These are phyloP conservation scores for Trametes sp. DNA, from an alignment of 1,284 basidiomycete species.

Conservation along the genomic window DNA sequence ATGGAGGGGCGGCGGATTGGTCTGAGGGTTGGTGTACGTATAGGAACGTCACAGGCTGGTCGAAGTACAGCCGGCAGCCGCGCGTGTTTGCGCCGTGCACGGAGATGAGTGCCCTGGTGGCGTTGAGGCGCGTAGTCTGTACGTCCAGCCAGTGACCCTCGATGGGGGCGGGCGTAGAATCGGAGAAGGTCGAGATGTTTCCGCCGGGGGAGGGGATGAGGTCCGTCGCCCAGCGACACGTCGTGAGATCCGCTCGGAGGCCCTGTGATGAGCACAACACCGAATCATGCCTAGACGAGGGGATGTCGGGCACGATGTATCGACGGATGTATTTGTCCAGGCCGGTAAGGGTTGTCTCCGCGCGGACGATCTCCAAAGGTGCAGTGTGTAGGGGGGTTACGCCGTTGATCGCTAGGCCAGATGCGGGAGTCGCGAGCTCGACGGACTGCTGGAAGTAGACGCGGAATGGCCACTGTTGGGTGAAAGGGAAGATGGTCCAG, in stretches of 20 bases:
- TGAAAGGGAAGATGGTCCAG: conserved; percentile 68
- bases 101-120: conserved; percentile 45
- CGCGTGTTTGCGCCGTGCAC: conserved; percentile 64
- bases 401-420: conserved; percentile 18
- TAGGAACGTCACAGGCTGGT: conserved; percentile 55
- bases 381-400: neutral
- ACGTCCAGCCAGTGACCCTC: conserved; percentile 40
- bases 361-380: conserved; percentile 28
- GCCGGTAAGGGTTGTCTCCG: conserved; percentile 55
- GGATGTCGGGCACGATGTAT: conserved; percentile 56
- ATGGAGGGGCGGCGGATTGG: neutral
- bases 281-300: conserved; percentile 52
- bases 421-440: conserved; percentile 43
- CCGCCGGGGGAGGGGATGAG: conserved; percentile 45
- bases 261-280: conserved; percentile 32
- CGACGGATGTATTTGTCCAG: conserved; percentile 52
- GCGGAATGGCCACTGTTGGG: conserved; percentile 64
- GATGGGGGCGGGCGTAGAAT: too few species aligned
- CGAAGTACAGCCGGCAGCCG: conserved; percentile 68
- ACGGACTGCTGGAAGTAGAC: conserved; percentile 72
- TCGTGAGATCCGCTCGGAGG: conserved; percentile 42
- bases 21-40: conserved; percentile 37
- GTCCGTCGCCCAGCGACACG: conserved; percentile 45
- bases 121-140: conserved; percentile 45
- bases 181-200: conserved; percentile 8